Base-by-base conservation (phyloP, 208 protist species). In the Vickermania ingenoplastis region DNA sequence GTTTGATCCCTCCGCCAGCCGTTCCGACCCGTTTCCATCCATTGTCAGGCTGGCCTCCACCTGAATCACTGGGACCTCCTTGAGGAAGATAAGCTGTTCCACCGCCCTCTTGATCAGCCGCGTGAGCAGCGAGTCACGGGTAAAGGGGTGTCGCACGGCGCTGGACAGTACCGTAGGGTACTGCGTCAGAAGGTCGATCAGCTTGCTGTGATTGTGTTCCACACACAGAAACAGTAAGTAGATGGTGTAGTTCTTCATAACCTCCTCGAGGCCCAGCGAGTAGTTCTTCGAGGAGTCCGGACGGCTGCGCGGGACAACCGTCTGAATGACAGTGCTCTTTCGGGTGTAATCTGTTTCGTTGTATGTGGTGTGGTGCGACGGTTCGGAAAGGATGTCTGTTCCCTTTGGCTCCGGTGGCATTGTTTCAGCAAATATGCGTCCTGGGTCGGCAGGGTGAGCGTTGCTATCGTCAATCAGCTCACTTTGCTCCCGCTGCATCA, bases 61-160 rank as follows among this genome's bases (percentile, higher is more conserved):
- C 30, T 62, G 48, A 2, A 48, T 25, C 28, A 63, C 64, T 29
- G 54, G 54, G 21, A 41, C 26, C 7, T 50, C 41, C 17, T 26
- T 30, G 17, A 62, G 26, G 21, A 50, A 28, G 24, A 62, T 54
- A 13, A 62, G 30, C 17, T 21, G 22, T 13, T 54, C 41, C 29
- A 24, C 24, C 13, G 73, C 67, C 58, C 51, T 66, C 22, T 60
- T 63, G 21, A 86, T 52, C 0, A 86, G 26, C 28, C 69, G 69
- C 11, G 71, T 64, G n/a, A 82, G 53, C n/a, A 86, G 59, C 2
- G 67, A 77, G 57, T 86, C 79, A 31, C 69, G 59, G 1, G 79
- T 81, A 41, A 62, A 3, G 11, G 78, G 73, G 53, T 84, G 62
- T 31, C 67, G 36, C 4, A 51, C 61, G 36, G 53, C 54, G 25